Conservation (phyloP, 106 monocot genomes). For the Dendrobium officinale region DNA sequence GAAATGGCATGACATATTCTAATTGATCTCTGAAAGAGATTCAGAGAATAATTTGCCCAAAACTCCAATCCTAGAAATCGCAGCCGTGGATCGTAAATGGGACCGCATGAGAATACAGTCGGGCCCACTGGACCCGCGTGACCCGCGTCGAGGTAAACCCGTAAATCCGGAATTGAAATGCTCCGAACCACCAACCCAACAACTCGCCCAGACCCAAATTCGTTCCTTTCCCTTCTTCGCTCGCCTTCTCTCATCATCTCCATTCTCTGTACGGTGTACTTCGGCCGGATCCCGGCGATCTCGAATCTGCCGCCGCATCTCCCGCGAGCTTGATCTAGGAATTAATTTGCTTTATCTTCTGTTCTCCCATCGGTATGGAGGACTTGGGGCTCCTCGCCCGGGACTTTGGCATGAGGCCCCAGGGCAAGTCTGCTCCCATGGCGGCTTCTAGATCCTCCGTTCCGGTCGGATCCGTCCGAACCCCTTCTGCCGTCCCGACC, state of each 20-base stretch:
- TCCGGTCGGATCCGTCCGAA: conserved; percentile 13
- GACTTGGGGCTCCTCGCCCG: conserved; percentile 45
- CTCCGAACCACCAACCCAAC: not conserved
- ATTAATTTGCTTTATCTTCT: not conserved
- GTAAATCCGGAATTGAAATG: not conserved
- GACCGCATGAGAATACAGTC: not conserved
- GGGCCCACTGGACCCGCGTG: not conserved
- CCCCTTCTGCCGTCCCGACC: not conserved
- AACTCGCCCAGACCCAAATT: not conserved
- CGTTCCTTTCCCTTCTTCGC: not conserved
- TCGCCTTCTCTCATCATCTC: not conserved
- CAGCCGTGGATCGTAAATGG: not conserved
- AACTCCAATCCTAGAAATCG: not conserved
- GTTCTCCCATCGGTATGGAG: conserved; percentile 27
- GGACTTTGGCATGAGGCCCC: conserved; percentile 47
- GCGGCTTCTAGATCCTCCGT: conserved; percentile 15
- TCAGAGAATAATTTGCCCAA: no score
- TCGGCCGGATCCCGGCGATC: conserved; percentile 1
- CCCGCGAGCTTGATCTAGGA: not conserved
- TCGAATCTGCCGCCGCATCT: not conserved
- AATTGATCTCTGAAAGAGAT: no score
- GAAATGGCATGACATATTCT: no score
- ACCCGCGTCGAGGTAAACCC: not conserved
- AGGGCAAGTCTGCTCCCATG: conserved; percentile 59
- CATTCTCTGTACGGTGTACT: not conserved